Evolutionary conservation across 2,329 filamentous ascomycete species (phyloP).

Genomic region (Sclerotinia spermophila): DNA sequence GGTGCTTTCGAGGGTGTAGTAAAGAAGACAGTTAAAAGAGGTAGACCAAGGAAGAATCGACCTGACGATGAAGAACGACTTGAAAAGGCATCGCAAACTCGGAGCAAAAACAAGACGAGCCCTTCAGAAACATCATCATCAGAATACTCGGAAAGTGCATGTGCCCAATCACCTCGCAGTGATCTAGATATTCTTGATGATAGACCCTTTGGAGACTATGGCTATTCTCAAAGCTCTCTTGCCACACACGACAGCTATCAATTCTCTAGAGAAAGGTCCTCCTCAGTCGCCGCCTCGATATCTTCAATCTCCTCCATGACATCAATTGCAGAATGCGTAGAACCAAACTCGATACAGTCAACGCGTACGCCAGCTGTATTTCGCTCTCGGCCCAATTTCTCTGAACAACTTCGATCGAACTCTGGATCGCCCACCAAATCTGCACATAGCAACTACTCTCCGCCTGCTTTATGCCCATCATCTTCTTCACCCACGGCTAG

Average conservation of each 20-base stretch:
- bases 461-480: slow-evolving; percentile 58
- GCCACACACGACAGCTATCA: slow-evolving; percentile 41
- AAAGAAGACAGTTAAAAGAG: slow-evolving; percentile 63
- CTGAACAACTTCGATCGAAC: slow-evolving; percentile 36
- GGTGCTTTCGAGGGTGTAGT: slow-evolving; percentile 84
- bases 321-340: slow-evolving; percentile 30
- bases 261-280: slow-evolving; percentile 33
- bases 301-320: slow-evolving; percentile 12
- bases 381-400: slow-evolving; percentile 28
- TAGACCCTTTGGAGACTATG: slow-evolving; percentile 38
- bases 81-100: slow-evolving; percentile 54
- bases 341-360: slow-evolving; percentile 34
- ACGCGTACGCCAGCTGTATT: slow-evolving; percentile 30
- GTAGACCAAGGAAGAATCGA: slow-evolving; percentile 59
- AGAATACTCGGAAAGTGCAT: slow-evolving; percentile 54
- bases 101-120: slow-evolving; percentile 48
- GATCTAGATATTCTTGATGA: slow-evolving; percentile 44
- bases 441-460: slow-evolving; percentile 48
- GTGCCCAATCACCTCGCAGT: slow-evolving; percentile 50
- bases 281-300: slow-evolving; percentile 18
- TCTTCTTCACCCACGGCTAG: slow-evolving; percentile 50
- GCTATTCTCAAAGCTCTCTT: slow-evolving; percentile 37
- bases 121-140: slow-evolving; percentile 49
- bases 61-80: slow-evolving; percentile 50
- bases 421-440: slow-evolving; percentile 50